These are phyloP conservation scores for Aureobasidium sp. DNA, from an alignment of 2,329 filamentous ascomycete genomes.

Conservation along the genomic window DNA sequence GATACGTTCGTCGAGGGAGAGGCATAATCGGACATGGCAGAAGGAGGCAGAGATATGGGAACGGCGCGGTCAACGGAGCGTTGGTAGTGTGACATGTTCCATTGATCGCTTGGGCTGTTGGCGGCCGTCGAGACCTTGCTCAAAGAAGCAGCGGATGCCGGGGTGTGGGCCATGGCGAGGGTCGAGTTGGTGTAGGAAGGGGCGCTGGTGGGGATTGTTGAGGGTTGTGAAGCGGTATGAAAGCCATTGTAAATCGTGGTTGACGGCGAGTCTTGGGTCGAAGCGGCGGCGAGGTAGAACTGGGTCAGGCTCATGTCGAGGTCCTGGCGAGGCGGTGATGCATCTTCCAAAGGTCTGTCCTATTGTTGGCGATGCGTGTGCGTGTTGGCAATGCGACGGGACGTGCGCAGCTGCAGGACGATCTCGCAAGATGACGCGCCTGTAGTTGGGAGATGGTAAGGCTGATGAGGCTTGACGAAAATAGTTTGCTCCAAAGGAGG, in stretches of 20 bases:
- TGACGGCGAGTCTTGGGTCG: not conserved
- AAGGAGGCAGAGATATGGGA: conserved; percentile 16
- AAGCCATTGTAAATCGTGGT: not conserved
- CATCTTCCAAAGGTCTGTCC: conserved; percentile 14
- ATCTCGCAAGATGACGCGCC: conserved; percentile 1
- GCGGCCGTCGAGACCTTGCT: conserved; percentile 28
- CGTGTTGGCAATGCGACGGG: conserved; percentile 1
- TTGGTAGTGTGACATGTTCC: conserved; percentile 35
- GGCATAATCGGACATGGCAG: conserved; percentile 17
- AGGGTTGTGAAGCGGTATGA: not conserved
- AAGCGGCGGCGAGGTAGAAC: not conserved
- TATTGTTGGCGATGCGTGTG: not conserved
- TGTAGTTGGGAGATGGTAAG: not conserved
- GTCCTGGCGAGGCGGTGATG: conserved; percentile 2
- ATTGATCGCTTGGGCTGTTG: conserved; percentile 32
- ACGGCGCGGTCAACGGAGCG: conserved; percentile 17
- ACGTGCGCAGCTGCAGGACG: not conserved
- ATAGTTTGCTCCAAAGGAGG: not conserved
- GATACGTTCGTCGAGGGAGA: conserved; percentile 13
- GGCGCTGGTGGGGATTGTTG: not conserved
- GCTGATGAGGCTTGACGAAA: conserved; percentile 7
- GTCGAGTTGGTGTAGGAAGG: conserved; percentile 4
- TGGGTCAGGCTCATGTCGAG: conserved; percentile 13
- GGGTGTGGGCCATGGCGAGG: conserved; percentile 20
- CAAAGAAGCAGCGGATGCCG: conserved; percentile 21